Conservation (phyloP, 148 eudicot genomes). For the Beta vulgaris region DNA sequence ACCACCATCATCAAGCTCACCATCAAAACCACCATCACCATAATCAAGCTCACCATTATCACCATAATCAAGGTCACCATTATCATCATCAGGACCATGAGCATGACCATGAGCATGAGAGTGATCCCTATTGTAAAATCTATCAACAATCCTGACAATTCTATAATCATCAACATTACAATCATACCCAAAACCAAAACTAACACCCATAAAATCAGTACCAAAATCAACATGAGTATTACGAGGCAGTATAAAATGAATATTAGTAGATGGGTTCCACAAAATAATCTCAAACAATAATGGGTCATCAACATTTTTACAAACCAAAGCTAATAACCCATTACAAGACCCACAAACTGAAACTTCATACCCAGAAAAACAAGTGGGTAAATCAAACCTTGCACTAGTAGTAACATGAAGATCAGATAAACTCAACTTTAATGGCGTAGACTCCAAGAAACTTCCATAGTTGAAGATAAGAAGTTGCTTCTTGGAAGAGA, state of each 20-base stretch:
- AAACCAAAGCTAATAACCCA: slow-evolving; percentile 1
- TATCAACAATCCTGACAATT: neutral
- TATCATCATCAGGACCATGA: neutral
- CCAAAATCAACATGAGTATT: neutral
- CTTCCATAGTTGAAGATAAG: neutral
- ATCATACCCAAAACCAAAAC: slow-evolving; percentile 16
- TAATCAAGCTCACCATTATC: neutral
- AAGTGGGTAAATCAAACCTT: neutral
- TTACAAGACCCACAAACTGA: neutral
- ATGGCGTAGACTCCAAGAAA: neutral
- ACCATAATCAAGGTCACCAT: too few relatives aligned
- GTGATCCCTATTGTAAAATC: neutral
- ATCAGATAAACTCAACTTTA: neutral
- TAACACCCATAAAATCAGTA: neutral
- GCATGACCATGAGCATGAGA: neutral
- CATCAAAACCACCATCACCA: neutral
- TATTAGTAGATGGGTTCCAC: slow-evolving; percentile 8
- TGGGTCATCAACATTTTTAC: neutral
- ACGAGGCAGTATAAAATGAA: neutral
- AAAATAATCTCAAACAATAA: neutral
- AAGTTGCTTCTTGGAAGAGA: neutral
- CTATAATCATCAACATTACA: neutral
- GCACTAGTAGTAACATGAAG: neutral
- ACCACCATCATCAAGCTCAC: neutral
- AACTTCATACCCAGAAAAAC: neutral